Conservation (phyloP, 192 early-diverging fungal species). For the Kappamyces sp. region DNA sequence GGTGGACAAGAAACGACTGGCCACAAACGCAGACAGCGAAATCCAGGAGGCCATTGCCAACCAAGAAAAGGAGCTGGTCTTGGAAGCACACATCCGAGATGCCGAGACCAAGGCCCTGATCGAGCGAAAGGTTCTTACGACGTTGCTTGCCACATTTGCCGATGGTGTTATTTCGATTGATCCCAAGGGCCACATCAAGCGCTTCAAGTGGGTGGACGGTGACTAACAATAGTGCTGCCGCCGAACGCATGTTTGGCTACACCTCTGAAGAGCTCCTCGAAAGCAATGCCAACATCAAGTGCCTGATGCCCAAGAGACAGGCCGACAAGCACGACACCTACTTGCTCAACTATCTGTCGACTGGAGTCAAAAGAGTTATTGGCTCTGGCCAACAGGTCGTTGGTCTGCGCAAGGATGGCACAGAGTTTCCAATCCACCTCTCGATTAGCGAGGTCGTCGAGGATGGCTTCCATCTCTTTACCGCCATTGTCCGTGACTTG, state of each 20-base stretch:
- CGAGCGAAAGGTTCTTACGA: conserved; percentile 17
- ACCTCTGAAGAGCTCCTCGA: conserved; percentile 17
- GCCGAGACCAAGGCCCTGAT: conserved; percentile 20
- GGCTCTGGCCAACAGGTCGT: conserved; percentile 10
- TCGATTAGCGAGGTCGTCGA: conserved; percentile 30
- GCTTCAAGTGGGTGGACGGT: conserved; percentile 15
- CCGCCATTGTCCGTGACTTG: conserved; percentile 34
- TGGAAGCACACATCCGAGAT: conserved; percentile 16
- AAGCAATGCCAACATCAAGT: conserved; percentile 17
- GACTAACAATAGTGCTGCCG: conserved; percentile 15
- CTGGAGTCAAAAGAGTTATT: conserved; percentile 29
- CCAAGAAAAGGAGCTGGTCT: conserved; percentile 21
- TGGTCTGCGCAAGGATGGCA: conserved; percentile 25
- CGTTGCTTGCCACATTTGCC: conserved; percentile 13
- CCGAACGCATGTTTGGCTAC: conserved; percentile 25
- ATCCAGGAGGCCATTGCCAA: conserved; percentile 14
- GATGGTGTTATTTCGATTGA: conserved; percentile 23
- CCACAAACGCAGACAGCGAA: conserved; percentile 13
- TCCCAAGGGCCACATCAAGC: conserved; percentile 9
- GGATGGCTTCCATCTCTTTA: conserved; percentile 35
- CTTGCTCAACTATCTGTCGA: conserved; percentile 26
- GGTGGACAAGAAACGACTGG: conserved; percentile 10
- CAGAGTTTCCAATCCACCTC: conserved; percentile 32
- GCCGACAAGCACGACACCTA: conserved; percentile 18
- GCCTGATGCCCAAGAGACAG: conserved; percentile 16